A percentile compares a stretch with the other conserved stretches of the same genome.
Evolutionary conservation across 257 asterid genomes (phyloP).

Genomic region (Leonotis leonurus): DNA sequence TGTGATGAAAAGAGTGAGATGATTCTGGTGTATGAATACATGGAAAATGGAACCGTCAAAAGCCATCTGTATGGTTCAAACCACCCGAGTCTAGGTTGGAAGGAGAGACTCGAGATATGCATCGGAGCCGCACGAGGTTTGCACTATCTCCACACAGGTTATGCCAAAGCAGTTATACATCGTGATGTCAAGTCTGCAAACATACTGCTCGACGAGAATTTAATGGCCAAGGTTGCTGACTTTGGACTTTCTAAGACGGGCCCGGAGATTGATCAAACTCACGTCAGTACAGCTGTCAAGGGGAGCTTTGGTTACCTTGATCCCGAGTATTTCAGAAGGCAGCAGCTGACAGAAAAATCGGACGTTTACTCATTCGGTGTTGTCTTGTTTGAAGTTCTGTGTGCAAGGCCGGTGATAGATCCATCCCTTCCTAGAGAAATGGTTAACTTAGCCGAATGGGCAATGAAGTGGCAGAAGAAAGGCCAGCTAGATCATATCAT

Average conservation of each 20-base stretch:
- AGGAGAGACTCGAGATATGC: conserved; percentile 55
- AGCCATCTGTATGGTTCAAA: conserved; percentile 42
- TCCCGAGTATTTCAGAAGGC: conserved; percentile 53
- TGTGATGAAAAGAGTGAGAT: conserved; percentile 50
- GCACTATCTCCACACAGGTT: conserved; percentile 53
- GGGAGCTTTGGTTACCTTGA: conserved; percentile 57
- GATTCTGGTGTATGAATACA: conserved; percentile 57
- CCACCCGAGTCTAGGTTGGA: conserved; percentile 44
- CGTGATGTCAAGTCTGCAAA: conserved; percentile 59
- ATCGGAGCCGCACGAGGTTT: conserved; percentile 55
- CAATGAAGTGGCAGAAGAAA: conserved; percentile 58
- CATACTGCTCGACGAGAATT: conserved; percentile 49
- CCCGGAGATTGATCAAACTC: conserved; percentile 46
- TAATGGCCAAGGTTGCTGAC: conserved; percentile 55
- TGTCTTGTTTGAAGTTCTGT: conserved; percentile 52
- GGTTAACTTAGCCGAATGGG: conserved; percentile 63
- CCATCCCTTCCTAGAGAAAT: conserved; percentile 46
- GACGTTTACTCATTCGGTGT: conserved; percentile 61
- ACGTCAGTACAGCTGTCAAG: conserved; percentile 54
- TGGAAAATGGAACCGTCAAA: conserved; percentile 54
- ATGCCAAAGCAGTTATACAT: conserved; percentile 43
- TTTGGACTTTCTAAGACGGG: conserved; percentile 58
- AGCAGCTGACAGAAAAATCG: conserved; percentile 49
- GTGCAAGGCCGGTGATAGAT: conserved; percentile 52
- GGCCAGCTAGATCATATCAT: conserved; percentile 49